phyloP scores from a whole-genome alignment of 208 protist genomes.

The Leishmania arabica region DNA sequence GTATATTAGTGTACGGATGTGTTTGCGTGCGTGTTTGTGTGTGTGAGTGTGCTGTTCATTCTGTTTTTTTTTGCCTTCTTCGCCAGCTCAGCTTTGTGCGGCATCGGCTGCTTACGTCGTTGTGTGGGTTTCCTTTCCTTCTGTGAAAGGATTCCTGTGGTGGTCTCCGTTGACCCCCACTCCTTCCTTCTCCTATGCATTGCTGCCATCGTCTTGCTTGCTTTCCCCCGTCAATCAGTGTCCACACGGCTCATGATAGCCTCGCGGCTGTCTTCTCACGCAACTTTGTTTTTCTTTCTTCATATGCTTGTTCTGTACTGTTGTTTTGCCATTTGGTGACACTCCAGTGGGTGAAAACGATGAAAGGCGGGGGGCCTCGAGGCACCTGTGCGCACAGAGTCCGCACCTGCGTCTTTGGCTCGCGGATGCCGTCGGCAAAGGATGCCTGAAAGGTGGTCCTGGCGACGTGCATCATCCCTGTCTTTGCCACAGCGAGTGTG shows the following conservation, averaged over 20 bases:
- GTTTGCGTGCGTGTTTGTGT: not conserved
- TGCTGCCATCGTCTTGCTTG: not conserved
- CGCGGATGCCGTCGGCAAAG: not conserved
- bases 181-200: not conserved
- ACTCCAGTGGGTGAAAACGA: not conserved
- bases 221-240: not conserved
- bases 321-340: not conserved
- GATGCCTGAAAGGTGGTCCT: not conserved
- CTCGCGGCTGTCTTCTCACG: too few species aligned
- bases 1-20: not conserved
- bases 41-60: not conserved
- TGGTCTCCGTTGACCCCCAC: not conserved
- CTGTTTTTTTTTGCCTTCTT: not conserved
- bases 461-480: not conserved
- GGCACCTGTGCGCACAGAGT: not conserved
- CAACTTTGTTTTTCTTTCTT: not conserved
- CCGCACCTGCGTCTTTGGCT: not conserved
- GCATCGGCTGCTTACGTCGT: not conserved
- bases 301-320: not conserved
- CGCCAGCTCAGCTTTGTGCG: not conserved
- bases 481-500: not conserved
- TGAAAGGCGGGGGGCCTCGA: not conserved
- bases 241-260: too few species aligned
- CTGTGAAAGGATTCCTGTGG: not conserved
- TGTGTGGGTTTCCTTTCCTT: not conserved